These are phyloP conservation scores for Xanthoconium purpureum DNA, from an alignment of 768 basidiomycete genomes.

Conservation along the genomic window DNA sequence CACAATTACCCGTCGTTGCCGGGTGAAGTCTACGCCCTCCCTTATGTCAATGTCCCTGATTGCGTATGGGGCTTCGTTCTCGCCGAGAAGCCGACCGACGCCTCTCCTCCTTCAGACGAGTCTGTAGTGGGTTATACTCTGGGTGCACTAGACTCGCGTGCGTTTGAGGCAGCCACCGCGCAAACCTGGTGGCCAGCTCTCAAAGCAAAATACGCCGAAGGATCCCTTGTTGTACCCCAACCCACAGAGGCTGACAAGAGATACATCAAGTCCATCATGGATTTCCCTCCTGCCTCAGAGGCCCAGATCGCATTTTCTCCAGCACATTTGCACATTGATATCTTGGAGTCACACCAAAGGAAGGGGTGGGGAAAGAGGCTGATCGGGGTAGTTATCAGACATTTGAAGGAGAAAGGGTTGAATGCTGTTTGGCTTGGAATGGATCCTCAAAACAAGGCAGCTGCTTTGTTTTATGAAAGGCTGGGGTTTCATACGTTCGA, in stretches of 20 bases:
- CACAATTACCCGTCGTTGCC: constrained; percentile 64
- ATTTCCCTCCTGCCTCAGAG: constrained; percentile 41
- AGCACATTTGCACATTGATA: constrained; percentile 75
- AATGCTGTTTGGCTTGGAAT: constrained; percentile 66
- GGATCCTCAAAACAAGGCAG: constrained; percentile 59
- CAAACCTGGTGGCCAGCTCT: constrained; percentile 67
- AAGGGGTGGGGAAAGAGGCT: constrained; percentile 70
- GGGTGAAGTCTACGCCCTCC: constrained; percentile 71
- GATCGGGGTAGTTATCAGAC: constrained; percentile 50
- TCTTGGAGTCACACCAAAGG: constrained; percentile 62
- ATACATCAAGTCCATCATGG: constrained; percentile 37
- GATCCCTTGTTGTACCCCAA: constrained; percentile 8
- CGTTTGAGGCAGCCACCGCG: constrained; percentile 53
- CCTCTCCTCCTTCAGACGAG: constrained; percentile 28
- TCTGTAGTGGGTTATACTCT: constrained; percentile 69
- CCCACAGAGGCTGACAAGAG: constrained; percentile 23
- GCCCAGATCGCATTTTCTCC: constrained; percentile 62
- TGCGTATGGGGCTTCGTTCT: constrained; percentile 72
- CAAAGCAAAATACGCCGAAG: constrained; percentile 50
- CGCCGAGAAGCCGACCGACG: constrained; percentile 40
- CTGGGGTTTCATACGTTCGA: constrained; percentile 61
- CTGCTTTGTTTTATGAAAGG: constrained; percentile 57
- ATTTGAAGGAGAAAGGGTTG: constrained; percentile 46
- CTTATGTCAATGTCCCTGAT: constrained; percentile 65
- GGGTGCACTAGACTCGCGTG: constrained; percentile 63